phyloP scores from a whole-genome alignment of 1,139 yeast genomes.

The Blastobotrys buckinghamii region DNA sequence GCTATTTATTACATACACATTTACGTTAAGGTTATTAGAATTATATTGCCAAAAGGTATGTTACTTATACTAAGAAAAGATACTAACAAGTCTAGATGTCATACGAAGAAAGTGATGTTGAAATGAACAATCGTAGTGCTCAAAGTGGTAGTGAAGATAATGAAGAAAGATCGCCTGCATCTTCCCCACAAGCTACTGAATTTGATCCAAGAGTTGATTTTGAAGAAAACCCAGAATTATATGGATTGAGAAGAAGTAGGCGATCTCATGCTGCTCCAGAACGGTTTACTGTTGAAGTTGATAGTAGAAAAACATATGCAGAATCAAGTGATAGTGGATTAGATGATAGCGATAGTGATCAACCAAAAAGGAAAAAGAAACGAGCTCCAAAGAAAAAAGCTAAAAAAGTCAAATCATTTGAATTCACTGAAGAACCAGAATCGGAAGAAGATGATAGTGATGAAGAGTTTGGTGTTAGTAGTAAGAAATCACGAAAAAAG shows the following conservation, averaged over 20 bases:
- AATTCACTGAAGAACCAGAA: constrained; percentile 7
- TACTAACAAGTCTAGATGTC: too few relatives aligned
- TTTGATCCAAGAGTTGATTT: too few relatives aligned
- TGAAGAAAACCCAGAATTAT: constrained; percentile 66
- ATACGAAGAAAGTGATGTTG: too few relatives aligned
- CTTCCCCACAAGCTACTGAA: too few relatives aligned
- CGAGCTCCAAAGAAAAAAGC: constrained; percentile 9
- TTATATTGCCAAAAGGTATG: too few relatives aligned
- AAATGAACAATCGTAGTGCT: too few relatives aligned
- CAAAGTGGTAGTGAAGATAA: too few relatives aligned
- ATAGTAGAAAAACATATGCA: constrained; percentile 20
- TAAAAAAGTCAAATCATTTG: constrained; percentile 5
- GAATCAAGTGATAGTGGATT: constrained; percentile 22
- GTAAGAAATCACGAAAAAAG: constrained; percentile 19
- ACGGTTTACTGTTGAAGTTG: constrained; percentile 40
- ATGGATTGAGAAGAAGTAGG: constrained; percentile 84
- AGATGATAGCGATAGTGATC: constrained; percentile 20
- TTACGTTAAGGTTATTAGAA: too few relatives aligned
- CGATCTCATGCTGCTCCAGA: constrained; percentile 55
- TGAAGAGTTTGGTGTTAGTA: constrained; percentile 34
- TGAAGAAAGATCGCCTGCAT: too few relatives aligned
- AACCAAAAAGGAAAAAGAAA: constrained; percentile 9
- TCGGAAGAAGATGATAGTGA: constrained; percentile 32
- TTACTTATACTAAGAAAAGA: too few relatives aligned
- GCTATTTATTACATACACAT: too few relatives aligned